Evolutionary conservation across 805 yeast species (phyloP), one percentile per base, ranked within the genome.

Genomic region (Starmerella potacharoeniae): DNA sequence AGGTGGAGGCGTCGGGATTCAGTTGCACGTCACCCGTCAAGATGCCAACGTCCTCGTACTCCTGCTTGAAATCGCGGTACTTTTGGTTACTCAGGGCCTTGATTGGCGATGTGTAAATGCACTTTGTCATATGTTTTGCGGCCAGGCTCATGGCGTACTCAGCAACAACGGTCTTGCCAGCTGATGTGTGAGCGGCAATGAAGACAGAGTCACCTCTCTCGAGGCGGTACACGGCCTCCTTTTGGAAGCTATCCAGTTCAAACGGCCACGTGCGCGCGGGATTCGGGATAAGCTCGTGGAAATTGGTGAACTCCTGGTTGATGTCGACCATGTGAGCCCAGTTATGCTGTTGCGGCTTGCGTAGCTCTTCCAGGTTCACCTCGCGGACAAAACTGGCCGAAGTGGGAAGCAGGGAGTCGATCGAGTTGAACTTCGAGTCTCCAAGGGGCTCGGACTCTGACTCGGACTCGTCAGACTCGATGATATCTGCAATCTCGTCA

Each of bases 141-240:
- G 97, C 95, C 95, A 91, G 84, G 3, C 97, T 96, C 68, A 91
- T 93, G 4, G 97, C 97, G 67, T 91, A 91, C 67, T 91, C 98
- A 0, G 98, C 98, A 30, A 93, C 96, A 4, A 91, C 98, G 0
- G 98, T 91, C 66, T 91, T 91, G 71, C 98, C 98, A 0, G 98
- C 98, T 3, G 97, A 91, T 0, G 98, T 91, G 69, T 91, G 98
- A 0, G 99, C 99, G 4, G 97, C 97, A 3, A 93, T 96, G 70
- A 93, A 93, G 4, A 93, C 99, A 7, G 97, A 91, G 66, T 93
- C 98, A 40, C 97, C 97, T 69, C 89, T 96, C 66, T 93, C 99
- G 58, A 93, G 74, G 69, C 90, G 97, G 66, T 86, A 93, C 0
- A 93, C 85, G 0, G 99, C 98, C 70, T 93, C 97, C 66, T 93